Evolutionary conservation across 2,329 filamentous ascomycete genomes (phyloP).

Genomic region (Immersiporthe knoxdaviesiana): DNA sequence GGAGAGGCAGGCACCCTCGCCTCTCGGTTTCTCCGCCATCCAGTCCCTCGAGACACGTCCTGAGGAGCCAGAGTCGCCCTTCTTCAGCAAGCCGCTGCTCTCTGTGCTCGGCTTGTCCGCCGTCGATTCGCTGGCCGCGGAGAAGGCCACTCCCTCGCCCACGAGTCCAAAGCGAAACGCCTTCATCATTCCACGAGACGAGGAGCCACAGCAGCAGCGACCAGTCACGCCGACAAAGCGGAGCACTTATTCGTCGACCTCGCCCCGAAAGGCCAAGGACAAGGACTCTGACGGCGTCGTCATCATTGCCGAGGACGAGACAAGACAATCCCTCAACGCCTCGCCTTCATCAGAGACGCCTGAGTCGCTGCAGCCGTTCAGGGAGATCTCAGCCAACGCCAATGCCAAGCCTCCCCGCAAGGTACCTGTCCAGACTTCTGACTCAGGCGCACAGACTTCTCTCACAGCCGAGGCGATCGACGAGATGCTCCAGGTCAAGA

Average conservation of each 20-base stretch:
- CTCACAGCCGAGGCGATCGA: constrained; percentile 85
- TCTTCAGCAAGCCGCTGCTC: constrained; percentile 21
- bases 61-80: constrained; percentile 38
- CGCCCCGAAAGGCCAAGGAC: constrained; percentile 48
- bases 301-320: constrained; percentile 70
- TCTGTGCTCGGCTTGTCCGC: constrained; percentile 47
- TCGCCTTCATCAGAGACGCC: constrained; percentile 50
- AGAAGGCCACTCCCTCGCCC: constrained; percentile 48
- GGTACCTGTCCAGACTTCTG: constrained; percentile 52
- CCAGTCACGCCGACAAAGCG: constrained; percentile 18
- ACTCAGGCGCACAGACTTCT: constrained; percentile 80
- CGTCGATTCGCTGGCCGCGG: constrained; percentile 51
- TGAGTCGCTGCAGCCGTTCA: constrained; percentile 61
- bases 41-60: constrained; percentile 50
- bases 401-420: constrained; percentile 46
- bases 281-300: constrained; percentile 45
- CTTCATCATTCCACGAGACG: constrained; percentile 59
- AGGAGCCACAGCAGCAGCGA: constrained; percentile 38
- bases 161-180: constrained; percentile 58
- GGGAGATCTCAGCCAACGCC: constrained; percentile 65
- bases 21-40: constrained; percentile 46
- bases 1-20: constrained; percentile 27
- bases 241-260: constrained; percentile 34
- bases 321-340: constrained; percentile 55
- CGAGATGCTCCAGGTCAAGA: constrained; percentile 65